Evolutionary conservation across 2,329 filamentous ascomycete genomes (phyloP).

Genomic region (Penicillium aurantiogriseum): DNA sequence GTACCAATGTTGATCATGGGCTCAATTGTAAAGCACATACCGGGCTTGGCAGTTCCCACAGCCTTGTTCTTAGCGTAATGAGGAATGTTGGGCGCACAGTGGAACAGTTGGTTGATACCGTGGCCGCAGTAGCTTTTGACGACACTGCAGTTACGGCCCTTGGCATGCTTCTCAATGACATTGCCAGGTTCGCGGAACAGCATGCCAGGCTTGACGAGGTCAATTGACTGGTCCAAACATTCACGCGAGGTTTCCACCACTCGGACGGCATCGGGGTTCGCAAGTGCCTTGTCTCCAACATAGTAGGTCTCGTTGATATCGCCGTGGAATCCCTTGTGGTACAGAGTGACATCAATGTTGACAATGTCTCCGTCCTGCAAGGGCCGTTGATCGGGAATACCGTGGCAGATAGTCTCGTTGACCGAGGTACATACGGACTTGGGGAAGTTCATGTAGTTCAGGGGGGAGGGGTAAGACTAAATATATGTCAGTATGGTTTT

Average conservation of each 20-base stretch:
- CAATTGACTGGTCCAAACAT: conserved; percentile 86
- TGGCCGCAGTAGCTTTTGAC: conserved; percentile 97
- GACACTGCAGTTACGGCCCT: conserved; percentile 78
- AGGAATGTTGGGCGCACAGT: conserved; percentile 88
- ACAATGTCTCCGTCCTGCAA: conserved; percentile 92
- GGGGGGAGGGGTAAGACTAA: conserved; percentile 87
- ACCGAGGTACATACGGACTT: conserved; percentile 96
- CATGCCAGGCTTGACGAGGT: conserved; percentile 87
- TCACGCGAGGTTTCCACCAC: conserved; percentile 89
- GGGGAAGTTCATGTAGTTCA: conserved; percentile 95
- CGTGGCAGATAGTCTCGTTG: conserved; percentile 98
- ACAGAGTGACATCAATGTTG: conserved; percentile 94
- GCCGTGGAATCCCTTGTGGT: conserved; percentile 91
- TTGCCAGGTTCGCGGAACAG: conserved; percentile 92
- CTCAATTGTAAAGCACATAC: conserved; percentile 99
- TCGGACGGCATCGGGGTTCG: conserved; percentile 80
- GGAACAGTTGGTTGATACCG: conserved; percentile 90
- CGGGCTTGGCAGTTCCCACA: conserved; percentile 86
- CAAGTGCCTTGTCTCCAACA: conserved; percentile 80
- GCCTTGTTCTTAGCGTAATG: conserved; percentile 99
- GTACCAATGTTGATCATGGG: conserved; percentile 95
- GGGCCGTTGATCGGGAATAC: conserved; percentile 87
- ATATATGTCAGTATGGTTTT: conserved; percentile 13
- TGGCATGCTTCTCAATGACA: conserved; percentile 92
- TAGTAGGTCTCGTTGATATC: conserved; percentile 99